Evolutionary conservation across 2,329 filamentous ascomycete genomes (phyloP), one percentile per base, ranked within the genome.

Genomic region (Colletotrichum kahawae): DNA sequence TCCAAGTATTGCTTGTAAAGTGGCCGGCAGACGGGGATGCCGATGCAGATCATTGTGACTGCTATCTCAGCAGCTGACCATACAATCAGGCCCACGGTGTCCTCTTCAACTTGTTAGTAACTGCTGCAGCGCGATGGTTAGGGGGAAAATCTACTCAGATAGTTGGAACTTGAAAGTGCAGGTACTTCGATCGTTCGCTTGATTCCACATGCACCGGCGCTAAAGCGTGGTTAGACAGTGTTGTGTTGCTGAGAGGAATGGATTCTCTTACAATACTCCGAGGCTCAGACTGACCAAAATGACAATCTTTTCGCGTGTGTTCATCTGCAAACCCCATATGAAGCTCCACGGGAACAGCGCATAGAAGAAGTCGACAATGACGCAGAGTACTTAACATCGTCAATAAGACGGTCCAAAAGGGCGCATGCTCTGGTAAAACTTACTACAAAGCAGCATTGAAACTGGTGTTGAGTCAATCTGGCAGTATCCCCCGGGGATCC

Each of bases 271-370:
- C 84, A 84, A 79, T 18, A 82, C 74, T 71, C 83, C 84, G 5
- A 86, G 34, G 13, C 81, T 74, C 38, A 86, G 85, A 34, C 83
- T 83, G 33, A 80, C 79, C 4, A 80, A 83, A 63, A 86, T 81
- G 33, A 82, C 83, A 6, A 85, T 77, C 79, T 86, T 86, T 31
- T 85, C 81, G 0, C 80, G 78, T 5, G 71, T 80, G 10, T 81
- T 78, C 63, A 82, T 87, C 60, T 85, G 81, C 67, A 87, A 71
- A 3, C 76, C 74, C 84, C 84, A 86, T 27, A 86, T 82, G 12
- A 87, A 83, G 5, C 86, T 79, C 84, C 86, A 87, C 0, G 86
- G 86, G 7, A 87, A 84, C 0, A 80, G 71, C 43, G 83, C 84
- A 14, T 83, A 85, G 59, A 84, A 83, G 64, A 85, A 84, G 71